Conservation (phyloP, 192 early-diverging fungal species). For the Coemansia sp. region DNA sequence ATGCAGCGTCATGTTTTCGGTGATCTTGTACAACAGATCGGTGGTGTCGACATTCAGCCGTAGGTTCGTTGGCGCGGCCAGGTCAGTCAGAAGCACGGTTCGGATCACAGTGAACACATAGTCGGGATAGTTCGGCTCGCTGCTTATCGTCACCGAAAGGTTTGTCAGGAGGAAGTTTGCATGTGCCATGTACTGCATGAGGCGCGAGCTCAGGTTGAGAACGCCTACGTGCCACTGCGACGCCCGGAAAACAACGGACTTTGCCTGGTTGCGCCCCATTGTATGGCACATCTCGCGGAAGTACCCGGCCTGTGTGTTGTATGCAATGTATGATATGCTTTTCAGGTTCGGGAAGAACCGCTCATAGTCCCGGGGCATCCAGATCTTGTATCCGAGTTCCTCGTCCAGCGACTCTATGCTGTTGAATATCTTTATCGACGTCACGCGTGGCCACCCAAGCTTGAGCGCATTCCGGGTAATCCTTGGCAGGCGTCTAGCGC, state of each 20-base stretch:
- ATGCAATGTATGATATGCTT: conserved; percentile 41
- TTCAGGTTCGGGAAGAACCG: conserved; percentile 52
- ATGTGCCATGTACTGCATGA: conserved; percentile 58
- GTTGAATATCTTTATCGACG: conserved; percentile 47
- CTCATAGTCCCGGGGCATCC: conserved; percentile 56
- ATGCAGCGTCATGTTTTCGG: conserved; percentile 49
- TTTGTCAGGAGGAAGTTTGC: conserved; percentile 55
- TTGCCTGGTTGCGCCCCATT: conserved; percentile 45
- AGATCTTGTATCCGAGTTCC: conserved; percentile 53
- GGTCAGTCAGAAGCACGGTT: conserved; percentile 50
- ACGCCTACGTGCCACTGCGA: conserved; percentile 53
- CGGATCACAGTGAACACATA: conserved; percentile 53
- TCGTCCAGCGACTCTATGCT: conserved; percentile 37
- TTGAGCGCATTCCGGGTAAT: conserved; percentile 49
- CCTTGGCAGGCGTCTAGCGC: conserved; percentile 32
- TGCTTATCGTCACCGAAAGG: conserved; percentile 41
- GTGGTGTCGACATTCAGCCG: conserved; percentile 54
- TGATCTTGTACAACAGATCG: conserved; percentile 54
- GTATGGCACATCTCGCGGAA: conserved; percentile 56
- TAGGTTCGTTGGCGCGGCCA: conserved; percentile 46
- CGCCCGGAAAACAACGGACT: conserved; percentile 47
- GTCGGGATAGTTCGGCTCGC: conserved; percentile 45
- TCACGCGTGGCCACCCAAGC: conserved; percentile 54
- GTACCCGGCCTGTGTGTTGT: conserved; percentile 37
- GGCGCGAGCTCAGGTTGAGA: conserved; percentile 45